Percentiles rank a stretch among this genome's conserved stretches.
Conservation (phyloP, 805 yeast genomes). For the Zygoascus biomembranicola region DNA sequence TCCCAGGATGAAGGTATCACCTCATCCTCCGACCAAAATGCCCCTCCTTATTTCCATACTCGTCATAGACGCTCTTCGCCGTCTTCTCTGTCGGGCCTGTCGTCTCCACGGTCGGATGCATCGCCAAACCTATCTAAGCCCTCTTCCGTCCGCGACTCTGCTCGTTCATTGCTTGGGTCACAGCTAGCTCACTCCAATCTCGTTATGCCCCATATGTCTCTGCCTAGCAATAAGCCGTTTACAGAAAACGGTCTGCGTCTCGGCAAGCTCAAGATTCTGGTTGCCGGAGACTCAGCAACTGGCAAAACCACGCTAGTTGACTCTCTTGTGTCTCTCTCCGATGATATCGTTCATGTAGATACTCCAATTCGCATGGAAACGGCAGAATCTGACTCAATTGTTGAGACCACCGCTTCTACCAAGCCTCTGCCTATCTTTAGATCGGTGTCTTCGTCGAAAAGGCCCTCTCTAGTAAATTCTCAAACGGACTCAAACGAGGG, state of each 20-base stretch:
- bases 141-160: neutral
- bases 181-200: slow-evolving; percentile 6
- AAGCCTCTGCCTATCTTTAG: slow-evolving; percentile 18
- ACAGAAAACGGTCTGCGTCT: slow-evolving; percentile 18
- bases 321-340: slow-evolving; percentile 62
- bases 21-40: neutral
- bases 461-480: slow-evolving; percentile 13
- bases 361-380: slow-evolving; percentile 5
- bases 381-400: neutral
- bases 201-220: slow-evolving; percentile 19
- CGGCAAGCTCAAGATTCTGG: slow-evolving; percentile 36
- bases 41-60: neutral
- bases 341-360: slow-evolving; percentile 21
- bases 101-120: neutral
- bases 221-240: slow-evolving; percentile 19
- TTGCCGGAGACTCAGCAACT: slow-evolving; percentile 81
- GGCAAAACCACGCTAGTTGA: slow-evolving; percentile 82
- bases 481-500: slow-evolving; percentile 11
- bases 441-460: neutral
- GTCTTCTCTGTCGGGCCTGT: neutral
- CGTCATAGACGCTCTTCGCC: neutral
- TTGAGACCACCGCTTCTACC: slow-evolving; percentile 18
- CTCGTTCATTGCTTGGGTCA: neutral
- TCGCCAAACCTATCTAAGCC: neutral
- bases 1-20: neutral